Base-by-base conservation (phyloP, 2,329 filamentous ascomycete species). In the Trichoderma sp. region DNA sequence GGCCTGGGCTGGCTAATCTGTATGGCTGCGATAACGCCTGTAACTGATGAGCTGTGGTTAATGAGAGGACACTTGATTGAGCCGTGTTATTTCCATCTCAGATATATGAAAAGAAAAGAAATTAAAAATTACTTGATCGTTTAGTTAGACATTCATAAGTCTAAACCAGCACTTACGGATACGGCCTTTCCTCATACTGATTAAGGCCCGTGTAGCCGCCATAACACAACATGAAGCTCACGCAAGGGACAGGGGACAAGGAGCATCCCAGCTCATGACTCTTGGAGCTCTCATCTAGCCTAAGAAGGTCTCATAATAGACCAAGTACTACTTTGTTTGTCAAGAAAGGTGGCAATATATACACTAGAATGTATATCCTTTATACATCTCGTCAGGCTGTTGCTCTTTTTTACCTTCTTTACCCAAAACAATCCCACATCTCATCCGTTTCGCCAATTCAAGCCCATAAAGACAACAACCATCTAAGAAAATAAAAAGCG, bases 391-490 rank as follows among this genome's bases (percentile, higher is more conserved):
- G 67, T 63, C 66, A 34, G 51, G 32, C 56, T 69, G 56, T 34
- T 51, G 36, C 26, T 32, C 18, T 39, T 18, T 61, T 69, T 47
- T n/a, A 8, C 56, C 47, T 57, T 47, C 21, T 30, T 67, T 58
- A 67, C 32, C 36, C 39, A 68, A 67, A 69, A 21, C 67, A 36
- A 53, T 26, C 67, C 67, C 36, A 15, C 43, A 28, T 30, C 57
- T 70, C 30, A 28, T 62, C 67, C 57, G 15, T 61, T 70, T 70
- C 67, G 67, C 67, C 67, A 53, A 62, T 21, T 53, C 21, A 62
- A 62, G 34, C 39, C 56, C 57, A 62, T 62, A 69, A 70, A 62
- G 3, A 70, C 8, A 9, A 60, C 39, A 53, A 8, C 56, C 15
- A 62, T 71, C 56, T 67, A 71, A 34, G 18, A 53, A 26, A 58